A percentile compares a stretch with the other conserved stretches of the same genome.
These are phyloP conservation scores for Barnettozyma vustinii DNA, from an alignment of 805 yeast genomes.

Conservation along the genomic window DNA sequence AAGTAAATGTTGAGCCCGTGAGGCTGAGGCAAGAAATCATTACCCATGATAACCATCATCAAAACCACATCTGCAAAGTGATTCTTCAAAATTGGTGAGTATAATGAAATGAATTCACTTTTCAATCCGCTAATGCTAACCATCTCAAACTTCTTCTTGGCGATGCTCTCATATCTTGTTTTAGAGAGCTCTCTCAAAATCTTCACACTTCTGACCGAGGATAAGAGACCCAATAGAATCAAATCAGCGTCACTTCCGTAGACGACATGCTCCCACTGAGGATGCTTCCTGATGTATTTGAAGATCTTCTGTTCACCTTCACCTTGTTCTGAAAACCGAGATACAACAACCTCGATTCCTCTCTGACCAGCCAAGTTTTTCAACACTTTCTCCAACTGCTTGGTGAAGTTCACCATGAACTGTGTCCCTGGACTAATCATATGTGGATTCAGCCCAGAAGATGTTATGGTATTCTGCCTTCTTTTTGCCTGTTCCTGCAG, in stretches of 20 bases:
- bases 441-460: conserved; percentile 77
- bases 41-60: conserved; percentile 87
- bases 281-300: conserved; percentile 71
- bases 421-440: conserved; percentile 94
- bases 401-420: conserved; percentile 78
- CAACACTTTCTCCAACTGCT: conserved; percentile 66
- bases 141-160: conserved; percentile 60
- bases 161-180: conserved; percentile 54
- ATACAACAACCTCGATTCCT: conserved; percentile 61
- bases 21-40: conserved; percentile 90
- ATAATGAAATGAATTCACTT: conserved; percentile 66
- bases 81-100: conserved; percentile 27
- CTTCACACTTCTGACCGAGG: conserved; percentile 82
- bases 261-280: conserved; percentile 76
- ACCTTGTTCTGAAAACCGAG: conserved; percentile 91
- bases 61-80: conserved; percentile 78
- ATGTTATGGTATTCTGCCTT: conserved; percentile 80
- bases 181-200: conserved; percentile 61
- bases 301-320: conserved; percentile 97
- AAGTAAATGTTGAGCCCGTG: conserved; percentile 76
- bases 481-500: conserved; percentile 93
- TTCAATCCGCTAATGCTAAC: conserved; percentile 57
- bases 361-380: conserved; percentile 73
- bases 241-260: conserved; percentile 94
- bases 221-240: conserved; percentile 79